phyloP scores from a whole-genome alignment of 75 land plant species.

The Larix kaempferi region DNA sequence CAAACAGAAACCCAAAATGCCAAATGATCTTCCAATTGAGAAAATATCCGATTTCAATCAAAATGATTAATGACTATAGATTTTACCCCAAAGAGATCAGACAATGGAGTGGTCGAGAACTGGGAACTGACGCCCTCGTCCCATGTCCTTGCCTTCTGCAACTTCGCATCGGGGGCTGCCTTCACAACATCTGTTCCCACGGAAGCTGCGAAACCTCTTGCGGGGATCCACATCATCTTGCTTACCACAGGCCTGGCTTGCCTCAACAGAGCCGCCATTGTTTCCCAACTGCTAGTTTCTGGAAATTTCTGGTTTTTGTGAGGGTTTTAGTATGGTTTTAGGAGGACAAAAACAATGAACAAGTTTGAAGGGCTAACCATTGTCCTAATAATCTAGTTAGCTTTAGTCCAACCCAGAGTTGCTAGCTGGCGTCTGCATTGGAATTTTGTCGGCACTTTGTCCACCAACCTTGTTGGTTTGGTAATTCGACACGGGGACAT shows the following conservation, averaged over 20 bases:
- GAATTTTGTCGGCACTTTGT: too few relatives aligned
- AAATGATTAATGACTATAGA: too few relatives aligned
- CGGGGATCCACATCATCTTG: background rate
- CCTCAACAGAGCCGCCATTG: conserved; percentile 7
- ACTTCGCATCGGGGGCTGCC: conserved; percentile 50
- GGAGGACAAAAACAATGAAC: too few relatives aligned
- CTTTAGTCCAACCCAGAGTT: too few relatives aligned
- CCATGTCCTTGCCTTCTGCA: conserved; percentile 96
- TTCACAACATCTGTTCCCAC: conserved; percentile 56
- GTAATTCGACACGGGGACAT: too few relatives aligned
- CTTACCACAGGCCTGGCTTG: background rate
- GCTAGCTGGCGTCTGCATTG: too few relatives aligned
- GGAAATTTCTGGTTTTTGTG: too few relatives aligned
- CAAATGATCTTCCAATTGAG: background rate
- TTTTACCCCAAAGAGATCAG: conserved; percentile 73
- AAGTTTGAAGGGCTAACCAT: too few relatives aligned
- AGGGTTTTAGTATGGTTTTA: too few relatives aligned
- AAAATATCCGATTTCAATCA: background rate
- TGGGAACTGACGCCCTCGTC: conserved; percentile 89
- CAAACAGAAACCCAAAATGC: background rate
- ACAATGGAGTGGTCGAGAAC: conserved; percentile 79
- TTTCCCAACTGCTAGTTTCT: background rate
- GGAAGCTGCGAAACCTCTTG: conserved; percentile 4
- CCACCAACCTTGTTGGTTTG: too few relatives aligned
- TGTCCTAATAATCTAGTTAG: too few relatives aligned